Conservation (phyloP, 1,284 basidiomycete genomes). For the Papiliotrema flavescens region DNA sequence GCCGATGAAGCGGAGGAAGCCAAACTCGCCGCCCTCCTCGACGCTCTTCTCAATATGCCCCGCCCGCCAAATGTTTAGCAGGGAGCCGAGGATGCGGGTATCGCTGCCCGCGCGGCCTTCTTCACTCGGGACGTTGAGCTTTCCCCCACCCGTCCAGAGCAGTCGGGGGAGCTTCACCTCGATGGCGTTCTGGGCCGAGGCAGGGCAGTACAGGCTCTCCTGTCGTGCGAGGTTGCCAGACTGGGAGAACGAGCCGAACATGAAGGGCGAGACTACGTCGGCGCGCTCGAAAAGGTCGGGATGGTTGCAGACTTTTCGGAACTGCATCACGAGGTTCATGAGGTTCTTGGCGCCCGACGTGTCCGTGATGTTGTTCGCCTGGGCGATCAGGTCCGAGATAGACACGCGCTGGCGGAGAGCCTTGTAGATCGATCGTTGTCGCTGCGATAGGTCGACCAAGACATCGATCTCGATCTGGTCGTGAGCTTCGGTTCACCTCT, state of each 20-base stretch:
- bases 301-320: constrained; percentile 99
- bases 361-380: constrained; percentile 84
- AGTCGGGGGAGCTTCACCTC: constrained; percentile 71
- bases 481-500: neutral
- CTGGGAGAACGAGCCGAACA: constrained; percentile 78
- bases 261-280: constrained; percentile 88
- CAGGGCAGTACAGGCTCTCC: constrained; percentile 73
- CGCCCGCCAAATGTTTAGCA: constrained; percentile 89
- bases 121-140: constrained; percentile 64
- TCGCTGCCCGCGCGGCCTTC: constrained; percentile 58
- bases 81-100: constrained; percentile 61
- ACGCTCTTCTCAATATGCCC: constrained; percentile 75
- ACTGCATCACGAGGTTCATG: constrained; percentile 99
- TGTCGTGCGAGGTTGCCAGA: constrained; percentile 80
- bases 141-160: constrained; percentile 74
- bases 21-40: constrained; percentile 58
- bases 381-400: constrained; percentile 87
- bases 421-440: constrained; percentile 90
- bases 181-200: constrained; percentile 80
- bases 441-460: constrained; percentile 88
- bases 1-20: constrained; percentile 70
- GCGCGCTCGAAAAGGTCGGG: constrained; percentile 97
- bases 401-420: constrained; percentile 89
- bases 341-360: constrained; percentile 61
- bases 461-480: constrained; percentile 91